A percentile compares a stretch with the other conserved stretches of the same genome.
These are phyloP conservation scores for Diaporthe vexans DNA, from an alignment of 2,329 filamentous ascomycete genomes.

Conservation along the genomic window DNA sequence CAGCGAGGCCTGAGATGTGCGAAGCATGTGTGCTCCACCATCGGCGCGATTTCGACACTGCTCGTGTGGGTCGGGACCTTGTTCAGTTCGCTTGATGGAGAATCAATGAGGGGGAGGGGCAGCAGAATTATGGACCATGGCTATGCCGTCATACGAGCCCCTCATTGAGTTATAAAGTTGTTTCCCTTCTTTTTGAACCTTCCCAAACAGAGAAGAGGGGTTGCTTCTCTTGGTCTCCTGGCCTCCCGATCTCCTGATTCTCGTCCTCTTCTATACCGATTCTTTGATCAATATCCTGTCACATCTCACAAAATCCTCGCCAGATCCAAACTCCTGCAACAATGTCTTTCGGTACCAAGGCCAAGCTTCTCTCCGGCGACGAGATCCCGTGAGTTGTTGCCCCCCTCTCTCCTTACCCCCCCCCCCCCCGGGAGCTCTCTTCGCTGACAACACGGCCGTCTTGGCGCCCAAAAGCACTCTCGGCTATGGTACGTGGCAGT, in stretches of 20 bases:
- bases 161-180: slow-evolving; percentile 38
- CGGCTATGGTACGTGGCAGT: slow-evolving; percentile 75
- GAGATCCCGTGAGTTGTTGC: slow-evolving; percentile 67
- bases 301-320: no score
- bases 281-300: neutral
- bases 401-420: neutral
- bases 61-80: slow-evolving; percentile 16
- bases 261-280: slow-evolving; percentile 1
- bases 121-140: slow-evolving; percentile 9
- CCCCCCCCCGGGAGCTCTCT: no score
- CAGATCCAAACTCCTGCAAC: neutral
- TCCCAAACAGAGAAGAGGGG: slow-evolving; percentile 24
- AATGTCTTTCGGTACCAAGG: slow-evolving; percentile 70
- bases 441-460: slow-evolving; percentile 5
- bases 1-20: neutral
- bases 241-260: slow-evolving; percentile 19
- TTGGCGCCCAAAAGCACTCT: slow-evolving; percentile 35
- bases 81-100: neutral
- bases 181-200: slow-evolving; percentile 12
- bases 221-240: neutral
- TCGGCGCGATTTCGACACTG: slow-evolving; percentile 24
- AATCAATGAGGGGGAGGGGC: slow-evolving; percentile 37
- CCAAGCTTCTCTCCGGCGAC: slow-evolving; percentile 74
- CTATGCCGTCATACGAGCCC: slow-evolving; percentile 38
- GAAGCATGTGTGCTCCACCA: slow-evolving; percentile 7